Conservation (phyloP, 441 rosid species). For the Daphne laureola region DNA sequence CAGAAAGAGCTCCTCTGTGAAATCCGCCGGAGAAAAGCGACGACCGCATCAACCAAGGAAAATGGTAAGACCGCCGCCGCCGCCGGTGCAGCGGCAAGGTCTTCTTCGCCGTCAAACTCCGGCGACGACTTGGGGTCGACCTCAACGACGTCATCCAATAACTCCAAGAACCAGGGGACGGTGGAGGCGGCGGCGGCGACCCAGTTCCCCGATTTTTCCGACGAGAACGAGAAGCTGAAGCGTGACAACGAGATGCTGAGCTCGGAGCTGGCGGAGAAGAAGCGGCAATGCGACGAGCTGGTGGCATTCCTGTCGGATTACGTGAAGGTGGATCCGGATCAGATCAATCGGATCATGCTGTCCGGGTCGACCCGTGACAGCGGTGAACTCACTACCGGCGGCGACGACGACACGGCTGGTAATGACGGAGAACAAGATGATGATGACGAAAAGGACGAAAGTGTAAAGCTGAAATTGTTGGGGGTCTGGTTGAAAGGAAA, state of each 20-base stretch:
- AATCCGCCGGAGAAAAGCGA: slow-evolving; percentile 69
- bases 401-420: slow-evolving; percentile 4
- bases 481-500: slow-evolving; percentile 68
- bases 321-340: slow-evolving; percentile 62
- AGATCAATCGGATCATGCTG: slow-evolving; percentile 53
- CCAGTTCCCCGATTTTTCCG: slow-evolving; percentile 40
- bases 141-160: slow-evolving; percentile 51
- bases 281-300: slow-evolving; percentile 58
- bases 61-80: slow-evolving; percentile 9
- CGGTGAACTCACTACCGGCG: slow-evolving; percentile 8
- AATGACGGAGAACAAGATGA: slow-evolving; percentile 3
- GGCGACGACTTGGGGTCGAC: slow-evolving; percentile 56
- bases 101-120: slow-evolving; percentile 39
- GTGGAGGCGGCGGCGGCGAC: slow-evolving; percentile 20
- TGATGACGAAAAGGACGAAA: slow-evolving; percentile 14
- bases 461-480: slow-evolving; percentile 56
- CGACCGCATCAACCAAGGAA: slow-evolving; percentile 12
- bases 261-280: slow-evolving; percentile 54
- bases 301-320: slow-evolving; percentile 46
- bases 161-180: slow-evolving; percentile 48
- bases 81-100: slow-evolving; percentile 15
- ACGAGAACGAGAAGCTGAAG: slow-evolving; percentile 57
- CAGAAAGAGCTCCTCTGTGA: slow-evolving; percentile 53
- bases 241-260: slow-evolving; percentile 40
- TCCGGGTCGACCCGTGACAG: slow-evolving; percentile 22